Base-by-base conservation (phyloP, 352 stramenopile genomes). In the Blastocystis sp. region DNA sequence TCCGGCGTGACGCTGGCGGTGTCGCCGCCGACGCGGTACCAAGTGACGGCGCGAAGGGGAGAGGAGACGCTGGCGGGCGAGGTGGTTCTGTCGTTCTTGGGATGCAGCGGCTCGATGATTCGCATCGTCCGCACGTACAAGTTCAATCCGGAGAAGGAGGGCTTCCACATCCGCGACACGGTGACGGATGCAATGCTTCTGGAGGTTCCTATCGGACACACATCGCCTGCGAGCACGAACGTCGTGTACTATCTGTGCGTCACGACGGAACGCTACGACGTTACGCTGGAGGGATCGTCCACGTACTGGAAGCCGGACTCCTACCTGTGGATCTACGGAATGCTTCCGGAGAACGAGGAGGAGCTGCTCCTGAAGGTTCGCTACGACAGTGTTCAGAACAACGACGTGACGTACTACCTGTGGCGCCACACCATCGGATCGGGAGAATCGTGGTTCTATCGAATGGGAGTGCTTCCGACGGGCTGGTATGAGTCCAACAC, bases 311-410 rank as follows among this genome's bases (percentile, higher is more conserved):
- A 21, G 6, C 16, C 3, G 3, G 56, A 29, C 56, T 65, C 56
- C 7, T 65, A 42, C 56, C 29, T 65, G 21, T 65, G n/a, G 16
- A 21, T 73, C 14, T 29, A 48, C 61, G 21, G 7, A 8, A 42
- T 73, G 61, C 4, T 73, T 1, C 53, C n/a, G 27, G n/a, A 63
- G 18, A 34, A 63, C 21, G 53, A 63, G 27, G n/a, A 63, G 9
- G 53, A 63, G 53, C 1, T 34, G 53, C n/a, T 63, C n/a, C 27
- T 63, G 53, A 16, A 24, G 32, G n/a, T 7, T 4, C 61, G 61
- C 61, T 73, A 73, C 40, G 61, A 73, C 61, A 51, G 16, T 36
- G n/a, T 53, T 46, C 36, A n/a, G n/a, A n/a, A n/a, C n/a, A n/a
- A n/a, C n/a, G n/a, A n/a, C n/a, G n/a, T n/a, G n/a, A n/a, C n/a